These are phyloP conservation scores for Cinchona pubescens DNA, from an alignment of 257 asterid species.

Conservation along the genomic window DNA sequence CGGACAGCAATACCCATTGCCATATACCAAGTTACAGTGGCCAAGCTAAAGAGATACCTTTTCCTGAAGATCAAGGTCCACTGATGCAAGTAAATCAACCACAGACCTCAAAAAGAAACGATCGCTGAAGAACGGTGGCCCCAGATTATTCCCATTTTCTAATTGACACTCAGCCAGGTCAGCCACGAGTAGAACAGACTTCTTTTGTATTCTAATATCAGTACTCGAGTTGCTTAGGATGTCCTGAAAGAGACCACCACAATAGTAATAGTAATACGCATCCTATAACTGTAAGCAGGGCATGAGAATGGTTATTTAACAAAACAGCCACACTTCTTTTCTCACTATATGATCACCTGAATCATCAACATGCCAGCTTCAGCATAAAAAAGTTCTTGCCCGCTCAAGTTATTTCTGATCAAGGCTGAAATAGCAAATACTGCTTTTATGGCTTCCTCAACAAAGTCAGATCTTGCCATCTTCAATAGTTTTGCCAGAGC, in stretches of 20 bases:
- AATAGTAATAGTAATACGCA: not conserved
- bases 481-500: constrained; percentile 54
- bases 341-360: constrained; percentile 53
- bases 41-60: constrained; percentile 47
- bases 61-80: constrained; percentile 84
- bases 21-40: not conserved
- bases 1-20: not conserved
- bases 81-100: constrained; percentile 51
- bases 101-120: constrained; percentile 56
- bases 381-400: constrained; percentile 58
- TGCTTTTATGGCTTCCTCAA: constrained; percentile 80
- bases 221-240: constrained; percentile 61
- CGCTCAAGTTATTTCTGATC: constrained; percentile 58
- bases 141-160: constrained; percentile 32
- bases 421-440: constrained; percentile 78
- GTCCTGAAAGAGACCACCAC: constrained; percentile 39
- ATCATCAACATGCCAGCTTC: constrained; percentile 72
- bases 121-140: constrained; percentile 48
- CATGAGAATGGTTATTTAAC: not conserved
- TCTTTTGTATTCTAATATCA: constrained; percentile 67
- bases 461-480: constrained; percentile 49
- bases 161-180: constrained; percentile 59
- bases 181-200: constrained; percentile 59
- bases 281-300: not conserved
- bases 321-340: constrained; percentile 13